Conservation (phyloP, 495 filamentous ascomycete species). For the Penicillium coprophilum region DNA sequence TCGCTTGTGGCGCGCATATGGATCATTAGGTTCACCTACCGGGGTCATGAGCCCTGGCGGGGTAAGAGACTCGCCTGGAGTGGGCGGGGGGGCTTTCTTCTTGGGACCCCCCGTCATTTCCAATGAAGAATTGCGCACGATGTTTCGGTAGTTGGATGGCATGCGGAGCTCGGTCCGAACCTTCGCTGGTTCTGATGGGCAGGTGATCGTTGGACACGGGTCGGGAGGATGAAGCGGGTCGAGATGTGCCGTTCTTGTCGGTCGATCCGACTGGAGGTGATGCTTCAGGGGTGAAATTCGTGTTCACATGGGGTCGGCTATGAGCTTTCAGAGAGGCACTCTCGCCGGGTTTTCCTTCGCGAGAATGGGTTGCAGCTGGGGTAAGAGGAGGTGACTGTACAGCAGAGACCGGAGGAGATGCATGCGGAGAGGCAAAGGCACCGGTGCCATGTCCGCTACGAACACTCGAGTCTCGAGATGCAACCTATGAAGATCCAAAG, state of each 20-base stretch:
- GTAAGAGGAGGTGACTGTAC: conserved; percentile 90
- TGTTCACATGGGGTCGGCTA: conserved; percentile 59
- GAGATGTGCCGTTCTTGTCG: conserved; percentile 26
- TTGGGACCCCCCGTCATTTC: conserved; percentile 54
- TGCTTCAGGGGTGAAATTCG: conserved; percentile 57
- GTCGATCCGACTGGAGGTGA: conserved; percentile 37
- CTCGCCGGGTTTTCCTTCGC: conserved; percentile 43
- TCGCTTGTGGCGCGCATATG: conserved; percentile 80
- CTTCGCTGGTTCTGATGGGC: conserved; percentile 31
- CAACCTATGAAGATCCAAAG: conserved; percentile 35
- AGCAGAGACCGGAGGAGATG: conserved; percentile 54
- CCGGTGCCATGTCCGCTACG: conserved; percentile 38
- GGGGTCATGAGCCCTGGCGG: conserved; percentile 72
- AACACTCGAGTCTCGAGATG: conserved; percentile 49
- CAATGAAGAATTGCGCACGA: conserved; percentile 70
- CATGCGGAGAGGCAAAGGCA: conserved; percentile 44
- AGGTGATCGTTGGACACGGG: conserved; percentile 48
- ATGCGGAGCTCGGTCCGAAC: conserved; percentile 43
- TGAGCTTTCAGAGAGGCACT: conserved; percentile 25
- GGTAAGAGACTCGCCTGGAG: conserved; percentile 58
- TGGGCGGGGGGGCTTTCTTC: conserved; percentile 54
- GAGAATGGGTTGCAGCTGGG: conserved; percentile 69
- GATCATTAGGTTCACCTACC: conserved; percentile 78
- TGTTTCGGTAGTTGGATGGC: conserved; percentile 52
- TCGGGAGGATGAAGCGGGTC: conserved; percentile 44